phyloP scores from a whole-genome alignment of 2,329 filamentous ascomycete genomes.

The Remersonia thermophila region DNA sequence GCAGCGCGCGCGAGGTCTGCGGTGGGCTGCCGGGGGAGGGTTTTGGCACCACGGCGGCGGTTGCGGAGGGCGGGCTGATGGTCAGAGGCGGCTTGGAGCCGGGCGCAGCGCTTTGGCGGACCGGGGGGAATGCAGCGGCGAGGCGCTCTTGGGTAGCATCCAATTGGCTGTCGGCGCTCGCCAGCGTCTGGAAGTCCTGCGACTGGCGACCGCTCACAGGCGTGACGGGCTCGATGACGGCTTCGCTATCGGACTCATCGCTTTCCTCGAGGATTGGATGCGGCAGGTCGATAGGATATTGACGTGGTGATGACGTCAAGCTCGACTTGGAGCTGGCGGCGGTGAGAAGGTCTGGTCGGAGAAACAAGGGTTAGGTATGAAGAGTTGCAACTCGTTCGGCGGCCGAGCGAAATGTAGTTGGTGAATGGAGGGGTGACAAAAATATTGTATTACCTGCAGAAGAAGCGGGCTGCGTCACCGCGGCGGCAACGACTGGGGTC shows the following conservation, averaged over 20 bases:
- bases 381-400: no score
- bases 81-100: slow-evolving; percentile 14
- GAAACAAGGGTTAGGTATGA: background rate
- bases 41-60: slow-evolving; percentile 2
- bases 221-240: slow-evolving; percentile 47
- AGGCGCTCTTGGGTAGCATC: slow-evolving; percentile 19
- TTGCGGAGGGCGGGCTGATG: slow-evolving; percentile 12
- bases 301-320: slow-evolving; percentile 32
- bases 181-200: slow-evolving; percentile 36
- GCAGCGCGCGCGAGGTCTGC: slow-evolving; percentile 2
- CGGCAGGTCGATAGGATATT: slow-evolving; percentile 37
- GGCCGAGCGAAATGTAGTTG: no score
- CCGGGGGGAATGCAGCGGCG: slow-evolving; percentile 13
- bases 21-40: slow-evolving; percentile 5
- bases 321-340: slow-evolving; percentile 15
- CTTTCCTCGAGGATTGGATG: slow-evolving; percentile 44
- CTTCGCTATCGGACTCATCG: slow-evolving; percentile 49
- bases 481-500: slow-evolving; percentile 20
- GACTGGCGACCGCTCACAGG: slow-evolving; percentile 47
- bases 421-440: slow-evolving; percentile 6
- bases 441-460: slow-evolving; percentile 11
- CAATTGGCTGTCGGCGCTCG: slow-evolving; percentile 18
- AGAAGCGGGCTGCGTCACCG: slow-evolving; percentile 20
- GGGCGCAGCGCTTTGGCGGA: slow-evolving; percentile 7
- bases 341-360: no score